Percentiles rank a stretch among this genome's conserved stretches.
Evolutionary conservation across 371 early-diverging fungal genomes (phyloP).

Genomic region (Spraguea lophii): DNA sequence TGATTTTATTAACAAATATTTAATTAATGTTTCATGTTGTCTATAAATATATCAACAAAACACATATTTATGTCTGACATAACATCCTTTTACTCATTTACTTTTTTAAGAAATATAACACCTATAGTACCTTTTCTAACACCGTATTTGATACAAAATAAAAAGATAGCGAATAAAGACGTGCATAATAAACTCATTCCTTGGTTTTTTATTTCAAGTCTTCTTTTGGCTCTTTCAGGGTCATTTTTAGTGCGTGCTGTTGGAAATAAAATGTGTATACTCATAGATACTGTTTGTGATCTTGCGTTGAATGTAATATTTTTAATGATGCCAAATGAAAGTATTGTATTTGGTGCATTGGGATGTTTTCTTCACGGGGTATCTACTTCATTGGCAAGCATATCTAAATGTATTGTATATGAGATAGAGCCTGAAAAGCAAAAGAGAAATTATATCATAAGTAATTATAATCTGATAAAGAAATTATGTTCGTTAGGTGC

Average conservation of each 20-base stretch:
- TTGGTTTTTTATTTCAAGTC: conserved; percentile 27
- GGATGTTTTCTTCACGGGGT: conserved; percentile 19
- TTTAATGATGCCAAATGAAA: conserved; percentile 14
- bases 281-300: conserved; percentile 23
- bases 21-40: too few species aligned
- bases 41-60: too few species aligned
- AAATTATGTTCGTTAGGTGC: conserved; percentile 21
- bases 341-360: conserved; percentile 4
- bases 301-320: conserved; percentile 19
- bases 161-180: conserved; percentile 33
- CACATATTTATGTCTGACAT: too few species aligned
- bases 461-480: conserved; percentile 11
- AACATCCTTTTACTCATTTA: too few species aligned
- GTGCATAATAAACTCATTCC: conserved; percentile 28
- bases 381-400: conserved; percentile 9
- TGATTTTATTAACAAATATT: too few species aligned
- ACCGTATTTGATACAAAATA: conserved; percentile 33
- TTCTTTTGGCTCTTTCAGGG: conserved; percentile 18
- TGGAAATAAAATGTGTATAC: conserved; percentile 16
- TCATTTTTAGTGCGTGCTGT: conserved; percentile 17
- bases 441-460: conserved; percentile 5
- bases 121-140: conserved; percentile 38
- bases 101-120: conserved; percentile 28
- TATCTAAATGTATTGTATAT: conserved; percentile 19
- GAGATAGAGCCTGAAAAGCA: conserved; percentile 14